phyloP scores from a whole-genome alignment of 495 filamentous ascomycete genomes.

The Lophiostoma macrostomum region DNA sequence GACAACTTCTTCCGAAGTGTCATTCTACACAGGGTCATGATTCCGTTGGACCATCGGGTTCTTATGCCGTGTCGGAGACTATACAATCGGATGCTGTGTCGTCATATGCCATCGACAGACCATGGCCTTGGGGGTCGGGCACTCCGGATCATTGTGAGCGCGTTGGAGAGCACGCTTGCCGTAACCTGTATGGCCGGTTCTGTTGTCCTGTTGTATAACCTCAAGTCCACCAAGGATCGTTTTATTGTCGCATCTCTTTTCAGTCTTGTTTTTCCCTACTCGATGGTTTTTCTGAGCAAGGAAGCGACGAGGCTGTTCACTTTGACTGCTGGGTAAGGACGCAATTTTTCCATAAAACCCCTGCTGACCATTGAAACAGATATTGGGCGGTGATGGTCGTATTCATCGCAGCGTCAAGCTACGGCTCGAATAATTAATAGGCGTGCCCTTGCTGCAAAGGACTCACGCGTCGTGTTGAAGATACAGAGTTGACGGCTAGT shows the following conservation, averaged over 20 bases:
- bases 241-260: constrained; percentile 4
- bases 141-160: neutral
- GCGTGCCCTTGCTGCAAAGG: too few relatives aligned
- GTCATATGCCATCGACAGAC: neutral
- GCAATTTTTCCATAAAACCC: neutral
- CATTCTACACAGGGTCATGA: neutral
- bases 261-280: neutral
- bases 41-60: neutral
- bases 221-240: neutral
- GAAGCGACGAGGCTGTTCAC: neutral
- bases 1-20: neutral
- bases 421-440: neutral
- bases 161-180: constrained; percentile 2
- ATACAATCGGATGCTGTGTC: neutral
- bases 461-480: too few relatives aligned
- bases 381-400: constrained; percentile 6
- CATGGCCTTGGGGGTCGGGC: neutral
- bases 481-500: too few relatives aligned
- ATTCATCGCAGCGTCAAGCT: neutral
- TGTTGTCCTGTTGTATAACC: neutral
- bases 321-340: constrained; percentile 3
- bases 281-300: constrained; percentile 3
- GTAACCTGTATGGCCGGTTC: neutral
- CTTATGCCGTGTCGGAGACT: neutral
- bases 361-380: neutral